A percentile compares a stretch with the other conserved stretches of the same genome.
Evolutionary conservation across 345 rosid species (phyloP).

Genomic region (Citropsis articulata): DNA sequence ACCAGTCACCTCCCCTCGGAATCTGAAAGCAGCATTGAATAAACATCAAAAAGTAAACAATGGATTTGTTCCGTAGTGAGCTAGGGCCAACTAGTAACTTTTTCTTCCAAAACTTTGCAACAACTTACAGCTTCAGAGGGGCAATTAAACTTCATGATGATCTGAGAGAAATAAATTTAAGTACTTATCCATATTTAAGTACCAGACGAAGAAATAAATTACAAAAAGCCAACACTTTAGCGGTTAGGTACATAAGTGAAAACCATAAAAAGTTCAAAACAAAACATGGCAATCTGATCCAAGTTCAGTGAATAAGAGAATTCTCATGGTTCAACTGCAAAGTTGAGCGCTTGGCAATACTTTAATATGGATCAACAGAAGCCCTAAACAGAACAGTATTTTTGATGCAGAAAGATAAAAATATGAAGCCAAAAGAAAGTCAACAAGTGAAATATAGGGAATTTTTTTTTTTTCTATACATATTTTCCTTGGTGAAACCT

Average conservation of each 20-base stretch:
- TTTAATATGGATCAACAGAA: background rate
- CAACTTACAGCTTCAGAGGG: background rate
- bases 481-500: background rate
- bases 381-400: background rate
- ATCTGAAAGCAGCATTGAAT: constrained; percentile 40
- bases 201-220: background rate
- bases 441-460: background rate
- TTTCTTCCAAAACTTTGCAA: background rate
- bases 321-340: background rate
- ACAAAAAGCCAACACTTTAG: background rate
- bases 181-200: background rate
- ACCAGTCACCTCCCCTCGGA: constrained; percentile 31
- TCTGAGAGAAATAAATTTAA: too few species aligned
- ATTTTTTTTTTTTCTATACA: background rate
- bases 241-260: background rate
- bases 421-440: background rate
- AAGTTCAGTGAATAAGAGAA: background rate
- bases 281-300: background rate
- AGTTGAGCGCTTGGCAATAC: background rate
- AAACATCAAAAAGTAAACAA: constrained; percentile 5
- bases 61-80: background rate
- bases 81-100: background rate
- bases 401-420: background rate
- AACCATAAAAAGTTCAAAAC: background rate
- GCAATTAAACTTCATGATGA: background rate